Conservation (phyloP, 2,329 filamentous ascomycete genomes). For the Sclerotinia trifoliorum region DNA sequence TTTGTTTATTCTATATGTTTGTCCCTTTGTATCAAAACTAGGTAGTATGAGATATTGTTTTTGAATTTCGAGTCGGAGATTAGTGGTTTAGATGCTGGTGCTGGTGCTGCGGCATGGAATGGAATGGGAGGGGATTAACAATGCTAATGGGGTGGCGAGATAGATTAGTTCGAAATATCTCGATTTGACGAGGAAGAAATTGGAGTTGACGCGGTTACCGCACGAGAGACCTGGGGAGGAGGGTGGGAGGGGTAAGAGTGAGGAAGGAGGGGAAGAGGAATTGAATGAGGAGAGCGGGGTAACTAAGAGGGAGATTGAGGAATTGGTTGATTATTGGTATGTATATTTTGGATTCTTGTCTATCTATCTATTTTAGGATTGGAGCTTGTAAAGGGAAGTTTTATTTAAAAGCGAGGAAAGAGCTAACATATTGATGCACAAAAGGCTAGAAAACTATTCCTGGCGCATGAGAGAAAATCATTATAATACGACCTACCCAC, state of each 20-base stretch:
- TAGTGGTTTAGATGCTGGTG: neutral
- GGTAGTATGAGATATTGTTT: neutral
- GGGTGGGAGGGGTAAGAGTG: neutral
- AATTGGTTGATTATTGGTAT: conserved; percentile 64
- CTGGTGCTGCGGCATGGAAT: neutral
- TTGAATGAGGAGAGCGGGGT: conserved; percentile 50
- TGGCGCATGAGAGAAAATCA: conserved; percentile 60
- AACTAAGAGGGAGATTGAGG: conserved; percentile 61
- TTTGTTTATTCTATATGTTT: neutral
- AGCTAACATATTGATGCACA: neutral
- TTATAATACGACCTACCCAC: conserved; percentile 59
- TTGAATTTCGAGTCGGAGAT: neutral
- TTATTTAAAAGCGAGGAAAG: neutral
- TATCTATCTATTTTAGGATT: neutral
- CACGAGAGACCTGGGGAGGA: conserved; percentile 45
- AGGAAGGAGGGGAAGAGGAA: neutral
- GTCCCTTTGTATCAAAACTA: neutral
- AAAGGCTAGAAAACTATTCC: conserved; percentile 63
- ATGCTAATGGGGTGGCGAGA: neutral
- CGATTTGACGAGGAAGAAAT: conserved; percentile 64
- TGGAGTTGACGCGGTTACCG: conserved; percentile 64
- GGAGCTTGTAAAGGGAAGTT: neutral
- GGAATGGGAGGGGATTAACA: neutral
- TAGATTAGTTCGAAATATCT: conserved; percentile 67
- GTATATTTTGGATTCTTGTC: conserved; percentile 29